A percentile compares a stretch with the other conserved stretches of the same genome.
Evolutionary conservation across 2,329 filamentous ascomycete species (phyloP).

Genomic region (Colletotrichum paranaense): DNA sequence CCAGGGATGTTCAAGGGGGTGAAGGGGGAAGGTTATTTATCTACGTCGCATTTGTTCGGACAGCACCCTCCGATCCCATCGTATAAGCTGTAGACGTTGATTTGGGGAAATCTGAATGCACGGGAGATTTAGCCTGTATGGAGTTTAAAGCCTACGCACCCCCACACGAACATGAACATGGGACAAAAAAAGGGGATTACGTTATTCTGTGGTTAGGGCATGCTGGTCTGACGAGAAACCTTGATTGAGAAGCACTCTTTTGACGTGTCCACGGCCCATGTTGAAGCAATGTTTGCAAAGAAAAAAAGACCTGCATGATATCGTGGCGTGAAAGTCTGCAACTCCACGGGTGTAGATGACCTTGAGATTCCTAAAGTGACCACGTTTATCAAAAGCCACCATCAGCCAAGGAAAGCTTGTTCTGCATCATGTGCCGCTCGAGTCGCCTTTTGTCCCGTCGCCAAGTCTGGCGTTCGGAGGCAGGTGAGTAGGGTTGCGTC

Average conservation of each 20-base stretch:
- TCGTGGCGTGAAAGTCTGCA: background rate
- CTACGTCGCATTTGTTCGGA: constrained; percentile 20
- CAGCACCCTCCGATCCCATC: constrained; percentile 11
- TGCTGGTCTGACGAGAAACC: background rate
- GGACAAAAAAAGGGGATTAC: background rate
- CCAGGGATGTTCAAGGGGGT: background rate
- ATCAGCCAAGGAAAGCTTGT: constrained; percentile 31
- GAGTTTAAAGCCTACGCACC: constrained; percentile 14
- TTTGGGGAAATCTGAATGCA: constrained; percentile 8
- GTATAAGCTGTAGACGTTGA: background rate
- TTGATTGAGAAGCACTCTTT: background rate
- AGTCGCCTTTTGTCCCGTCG: background rate
- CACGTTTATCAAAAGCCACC: background rate
- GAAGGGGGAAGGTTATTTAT: background rate
- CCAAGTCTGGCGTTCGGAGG: background rate
- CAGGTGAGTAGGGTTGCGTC: background rate
- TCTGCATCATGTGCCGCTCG: background rate
- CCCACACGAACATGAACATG: background rate
- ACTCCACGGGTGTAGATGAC: background rate
- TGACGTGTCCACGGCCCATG: background rate
- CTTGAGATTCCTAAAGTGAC: background rate
- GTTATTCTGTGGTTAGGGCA: background rate
- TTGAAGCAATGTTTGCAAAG: background rate
- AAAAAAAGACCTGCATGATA: background rate
- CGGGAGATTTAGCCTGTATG: constrained; percentile 31